Evolutionary conservation across 805 yeast species (phyloP).

Genomic region (Groenewaldozyma tartarivorans): DNA sequence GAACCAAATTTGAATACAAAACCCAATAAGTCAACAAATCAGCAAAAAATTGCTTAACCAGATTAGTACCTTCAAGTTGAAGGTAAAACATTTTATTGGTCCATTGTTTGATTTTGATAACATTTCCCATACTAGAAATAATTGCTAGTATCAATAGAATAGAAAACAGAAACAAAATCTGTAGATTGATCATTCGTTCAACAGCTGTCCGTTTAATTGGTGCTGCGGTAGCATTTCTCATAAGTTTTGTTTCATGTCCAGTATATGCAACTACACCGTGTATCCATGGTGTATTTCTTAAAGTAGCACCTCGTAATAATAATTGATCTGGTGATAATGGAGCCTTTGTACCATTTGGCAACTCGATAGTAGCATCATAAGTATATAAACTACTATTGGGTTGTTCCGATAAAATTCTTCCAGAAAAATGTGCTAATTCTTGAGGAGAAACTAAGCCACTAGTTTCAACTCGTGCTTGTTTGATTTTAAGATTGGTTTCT

Average conservation of each 20-base stretch:
- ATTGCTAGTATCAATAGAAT: constrained; percentile 67
- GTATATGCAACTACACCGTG: constrained; percentile 91
- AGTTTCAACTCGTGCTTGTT: constrained; percentile 79
- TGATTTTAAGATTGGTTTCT: constrained; percentile 91
- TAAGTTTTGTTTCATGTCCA: constrained; percentile 95
- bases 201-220: constrained; percentile 97
- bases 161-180: constrained; percentile 78
- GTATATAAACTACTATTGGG: constrained; percentile 94
- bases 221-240: constrained; percentile 98
- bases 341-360: constrained; percentile 31
- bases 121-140: constrained; percentile 82
- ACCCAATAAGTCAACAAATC: constrained; percentile 94
- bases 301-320: constrained; percentile 87
- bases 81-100: constrained; percentile 51
- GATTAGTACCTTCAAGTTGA: constrained; percentile 56
- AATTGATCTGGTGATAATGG: constrained; percentile 87
- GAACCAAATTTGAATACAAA: constrained; percentile 91
- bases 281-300: constrained; percentile 91
- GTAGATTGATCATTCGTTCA: constrained; percentile 87
- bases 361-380: constrained; percentile 74
- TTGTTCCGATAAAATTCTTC: constrained; percentile 69
- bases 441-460: constrained; percentile 57
- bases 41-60: constrained; percentile 64
- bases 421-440: constrained; percentile 44
- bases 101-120: constrained; percentile 53